Percentiles rank a stretch among this genome's conserved stretches.
Conservation (phyloP, 2,329 filamentous ascomycete genomes). For the Ilyonectria destructans region DNA sequence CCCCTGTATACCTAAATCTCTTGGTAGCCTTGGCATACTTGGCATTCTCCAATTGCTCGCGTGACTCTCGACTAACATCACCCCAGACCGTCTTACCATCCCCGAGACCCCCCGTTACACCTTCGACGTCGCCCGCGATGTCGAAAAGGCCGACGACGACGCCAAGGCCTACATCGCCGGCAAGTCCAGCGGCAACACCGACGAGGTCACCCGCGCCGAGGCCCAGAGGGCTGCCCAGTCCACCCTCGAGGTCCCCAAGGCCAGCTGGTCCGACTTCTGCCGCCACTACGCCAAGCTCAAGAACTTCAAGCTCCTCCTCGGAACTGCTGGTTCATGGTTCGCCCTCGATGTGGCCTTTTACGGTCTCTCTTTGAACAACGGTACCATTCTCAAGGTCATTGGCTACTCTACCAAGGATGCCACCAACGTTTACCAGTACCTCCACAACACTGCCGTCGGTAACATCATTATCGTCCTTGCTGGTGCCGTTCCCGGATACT, state of each 20-base stretch:
- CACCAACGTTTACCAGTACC: constrained; percentile 75
- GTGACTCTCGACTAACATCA: constrained; percentile 14
- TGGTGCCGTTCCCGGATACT: constrained; percentile 86
- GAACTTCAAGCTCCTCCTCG: constrained; percentile 80
- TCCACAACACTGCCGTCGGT: constrained; percentile 83
- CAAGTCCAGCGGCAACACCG: constrained; percentile 73
- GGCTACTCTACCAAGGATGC: constrained; percentile 72
- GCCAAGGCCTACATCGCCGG: constrained; percentile 82
- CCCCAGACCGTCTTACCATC: constrained; percentile 78
- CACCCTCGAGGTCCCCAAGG: constrained; percentile 77
- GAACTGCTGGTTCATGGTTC: constrained; percentile 91
- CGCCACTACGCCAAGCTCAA: constrained; percentile 80
- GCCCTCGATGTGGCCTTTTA: constrained; percentile 77
- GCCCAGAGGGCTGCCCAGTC: constrained; percentile 69
- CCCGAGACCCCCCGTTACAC: constrained; percentile 92
- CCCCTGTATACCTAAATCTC: background rate
- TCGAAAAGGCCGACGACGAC: constrained; percentile 82
- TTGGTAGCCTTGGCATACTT: constrained; percentile 15
- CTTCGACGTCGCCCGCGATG: constrained; percentile 84
- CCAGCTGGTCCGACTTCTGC: constrained; percentile 81
- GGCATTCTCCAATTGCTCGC: background rate
- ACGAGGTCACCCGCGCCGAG: constrained; percentile 77
- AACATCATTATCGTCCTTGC: constrained; percentile 86
- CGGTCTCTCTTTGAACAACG: constrained; percentile 83
- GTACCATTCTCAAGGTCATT: constrained; percentile 79